Base-by-base conservation (phyloP, 495 filamentous ascomycete species). In the Daldinia vernicosa region DNA sequence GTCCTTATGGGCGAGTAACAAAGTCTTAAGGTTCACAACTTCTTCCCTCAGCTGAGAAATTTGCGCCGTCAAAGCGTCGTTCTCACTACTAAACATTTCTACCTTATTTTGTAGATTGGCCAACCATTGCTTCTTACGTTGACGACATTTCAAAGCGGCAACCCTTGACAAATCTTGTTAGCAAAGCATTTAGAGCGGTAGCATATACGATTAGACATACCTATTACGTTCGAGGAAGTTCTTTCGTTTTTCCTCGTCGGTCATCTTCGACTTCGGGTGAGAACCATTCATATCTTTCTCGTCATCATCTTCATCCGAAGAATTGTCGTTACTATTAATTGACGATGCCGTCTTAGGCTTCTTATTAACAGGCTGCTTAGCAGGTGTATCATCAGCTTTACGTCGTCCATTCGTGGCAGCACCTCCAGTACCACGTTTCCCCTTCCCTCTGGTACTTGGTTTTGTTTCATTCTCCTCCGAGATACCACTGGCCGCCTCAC, bases 111-210 rank as follows among this genome's bases (percentile, higher is more conserved):
- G 95, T 2, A 99, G 86, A 76, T 97, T 99, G 15, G 92, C 92
- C 50, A 99, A 88, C 95, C 95, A 99, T 77, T 98, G 95, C 84
- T 99, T 99, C 85, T 99, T 99, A 6, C 95, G 90, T 78, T 99
- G 95, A 61, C 95, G 91, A 82, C 95, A 99, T 79, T 99, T 99
- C 56, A 99, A 84, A 26, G 95, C 95, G 39, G 95, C 95, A 70
- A 99, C 93, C 77, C 95, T 98, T 70, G 8, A 63, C 17, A 8
- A 54, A 55, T 3, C 8, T 51, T 12, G 66, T 82, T 55, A 83
- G 79, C 51, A 70, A 71, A 2, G 17, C 24, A 5, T 5, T 40
- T 55, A 39, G 40, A 33, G 39, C 37, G 40, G 59, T 15, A 15
- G 8, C 12, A 11, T 30, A 61, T 6, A 51, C 35, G 35, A 58